Percentiles rank a stretch among this genome's conserved stretches.
These are phyloP conservation scores for Eucalyptus cladocalyx DNA, from an alignment of 345 rosid species.

Conservation along the genomic window DNA sequence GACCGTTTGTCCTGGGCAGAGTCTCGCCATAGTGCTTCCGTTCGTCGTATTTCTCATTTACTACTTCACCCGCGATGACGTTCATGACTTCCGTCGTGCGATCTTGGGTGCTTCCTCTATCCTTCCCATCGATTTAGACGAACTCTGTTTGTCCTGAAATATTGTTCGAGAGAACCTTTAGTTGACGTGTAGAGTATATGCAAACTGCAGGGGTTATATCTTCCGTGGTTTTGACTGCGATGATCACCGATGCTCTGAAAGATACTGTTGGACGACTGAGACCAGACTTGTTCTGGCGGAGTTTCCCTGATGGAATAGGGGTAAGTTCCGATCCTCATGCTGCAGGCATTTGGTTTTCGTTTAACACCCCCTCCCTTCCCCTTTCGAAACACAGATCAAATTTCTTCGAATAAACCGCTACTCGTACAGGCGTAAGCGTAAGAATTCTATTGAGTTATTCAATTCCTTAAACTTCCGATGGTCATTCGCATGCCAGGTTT, in stretches of 20 bases:
- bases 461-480: background rate
- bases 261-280: conserved; percentile 54
- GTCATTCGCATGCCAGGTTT: conserved; percentile 10
- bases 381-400: background rate
- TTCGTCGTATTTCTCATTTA: conserved; percentile 11
- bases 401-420: background rate
- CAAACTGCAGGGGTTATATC: conserved; percentile 25
- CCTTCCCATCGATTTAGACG: background rate
- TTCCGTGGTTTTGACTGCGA: conserved; percentile 35
- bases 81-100: conserved; percentile 56
- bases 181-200: background rate
- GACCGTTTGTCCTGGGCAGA: background rate
- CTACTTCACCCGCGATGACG: conserved; percentile 27
- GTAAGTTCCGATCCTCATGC: background rate
- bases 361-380: background rate
- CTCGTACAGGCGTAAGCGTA: background rate
- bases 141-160: background rate
- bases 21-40: conserved; percentile 27
- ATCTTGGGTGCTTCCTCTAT: conserved; percentile 20
- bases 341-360: background rate
- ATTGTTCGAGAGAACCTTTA: background rate
- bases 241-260: conserved; percentile 56
- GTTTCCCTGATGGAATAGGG: conserved; percentile 46
- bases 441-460: background rate
- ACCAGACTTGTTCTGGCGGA: conserved; percentile 49